Evolutionary conservation across 495 filamentous ascomycete genomes (phyloP).

Genomic region (Penicillium lividum): DNA sequence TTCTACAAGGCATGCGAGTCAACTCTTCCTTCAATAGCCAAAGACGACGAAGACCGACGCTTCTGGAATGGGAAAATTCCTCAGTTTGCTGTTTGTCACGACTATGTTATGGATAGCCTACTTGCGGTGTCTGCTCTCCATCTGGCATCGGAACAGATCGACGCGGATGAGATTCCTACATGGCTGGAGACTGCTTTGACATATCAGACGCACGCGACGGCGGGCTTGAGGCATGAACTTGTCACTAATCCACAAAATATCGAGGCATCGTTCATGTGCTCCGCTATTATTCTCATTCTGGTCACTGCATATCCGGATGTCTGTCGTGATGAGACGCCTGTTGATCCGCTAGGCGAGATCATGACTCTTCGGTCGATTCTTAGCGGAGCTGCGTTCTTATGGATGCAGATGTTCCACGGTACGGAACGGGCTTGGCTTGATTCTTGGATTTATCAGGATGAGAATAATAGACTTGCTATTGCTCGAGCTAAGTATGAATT

Average conservation of each 20-base stretch:
- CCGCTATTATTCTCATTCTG: constrained; percentile 12
- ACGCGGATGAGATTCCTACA: background rate
- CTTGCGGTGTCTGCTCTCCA: constrained; percentile 17
- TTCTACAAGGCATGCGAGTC: constrained; percentile 9
- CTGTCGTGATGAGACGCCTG: constrained; percentile 11
- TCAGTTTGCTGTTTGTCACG: constrained; percentile 11
- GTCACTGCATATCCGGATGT: constrained; percentile 16
- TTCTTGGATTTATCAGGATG: constrained; percentile 11
- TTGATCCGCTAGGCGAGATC: constrained; percentile 15
- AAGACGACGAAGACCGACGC: constrained; percentile 9
- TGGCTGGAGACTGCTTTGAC: constrained; percentile 17
- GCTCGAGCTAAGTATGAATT: constrained; percentile 7
- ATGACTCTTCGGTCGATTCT: constrained; percentile 17
- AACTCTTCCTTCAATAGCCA: constrained; percentile 11
- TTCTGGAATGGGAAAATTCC: constrained; percentile 15
- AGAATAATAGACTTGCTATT: background rate
- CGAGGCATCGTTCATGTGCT: constrained; percentile 17
- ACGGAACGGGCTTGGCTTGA: constrained; percentile 8
- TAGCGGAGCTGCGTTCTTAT: constrained; percentile 16
- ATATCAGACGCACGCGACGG: constrained; percentile 13
- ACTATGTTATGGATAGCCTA: constrained; percentile 14
- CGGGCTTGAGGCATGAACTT: constrained; percentile 10
- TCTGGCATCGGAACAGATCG: constrained; percentile 10
- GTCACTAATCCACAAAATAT: constrained; percentile 14
- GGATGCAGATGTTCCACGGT: constrained; percentile 15